A percentile compares a stretch with the other conserved stretches of the same genome.
Evolutionary conservation across 169 alveolate genomes (phyloP).

Genomic region (Toxoplasma gondii): DNA sequence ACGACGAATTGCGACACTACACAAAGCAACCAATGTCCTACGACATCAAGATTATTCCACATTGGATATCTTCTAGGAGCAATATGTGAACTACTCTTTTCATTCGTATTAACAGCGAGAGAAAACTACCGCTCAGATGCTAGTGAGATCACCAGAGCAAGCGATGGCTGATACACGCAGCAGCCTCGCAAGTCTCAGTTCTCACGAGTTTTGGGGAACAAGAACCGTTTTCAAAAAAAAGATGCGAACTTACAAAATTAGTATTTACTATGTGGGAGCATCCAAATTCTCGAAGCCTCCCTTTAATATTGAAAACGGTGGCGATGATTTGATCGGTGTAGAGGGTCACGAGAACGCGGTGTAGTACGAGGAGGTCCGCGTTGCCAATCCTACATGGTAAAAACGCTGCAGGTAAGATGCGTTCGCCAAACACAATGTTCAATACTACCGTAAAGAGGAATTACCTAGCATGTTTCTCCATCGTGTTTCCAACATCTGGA

Average conservation of each 20-base stretch:
- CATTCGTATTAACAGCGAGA: too few relatives aligned
- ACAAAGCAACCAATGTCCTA: too few relatives aligned
- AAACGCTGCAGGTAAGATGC: background rate
- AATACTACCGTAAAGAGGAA: too few relatives aligned
- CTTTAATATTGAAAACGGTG: slow-evolving; percentile 30
- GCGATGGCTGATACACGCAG: too few relatives aligned
- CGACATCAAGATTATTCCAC: too few relatives aligned
- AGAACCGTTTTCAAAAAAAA: background rate
- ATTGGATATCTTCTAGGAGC: too few relatives aligned
- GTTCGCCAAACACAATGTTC: background rate
- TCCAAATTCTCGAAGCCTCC: slow-evolving; percentile 43
- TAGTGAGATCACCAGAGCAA: too few relatives aligned
- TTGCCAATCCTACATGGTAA: background rate
- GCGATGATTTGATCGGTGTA: slow-evolving; percentile 55
- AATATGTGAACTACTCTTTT: too few relatives aligned
- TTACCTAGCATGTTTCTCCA: background rate
- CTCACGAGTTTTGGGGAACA: too few relatives aligned
- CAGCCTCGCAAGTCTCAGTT: too few relatives aligned
- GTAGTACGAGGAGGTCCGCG: background rate
- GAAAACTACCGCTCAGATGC: too few relatives aligned
- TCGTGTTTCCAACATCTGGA: background rate
- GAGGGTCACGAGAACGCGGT: slow-evolving; percentile 21
- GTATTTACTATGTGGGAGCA: background rate
- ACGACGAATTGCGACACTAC: too few relatives aligned
- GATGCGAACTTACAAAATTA: slow-evolving; percentile 8